Percentiles rank a stretch among this genome's conserved stretches.
Evolutionary conservation across 371 early-diverging fungal genomes (phyloP).

Genomic region (Mycotypha africana): DNA sequence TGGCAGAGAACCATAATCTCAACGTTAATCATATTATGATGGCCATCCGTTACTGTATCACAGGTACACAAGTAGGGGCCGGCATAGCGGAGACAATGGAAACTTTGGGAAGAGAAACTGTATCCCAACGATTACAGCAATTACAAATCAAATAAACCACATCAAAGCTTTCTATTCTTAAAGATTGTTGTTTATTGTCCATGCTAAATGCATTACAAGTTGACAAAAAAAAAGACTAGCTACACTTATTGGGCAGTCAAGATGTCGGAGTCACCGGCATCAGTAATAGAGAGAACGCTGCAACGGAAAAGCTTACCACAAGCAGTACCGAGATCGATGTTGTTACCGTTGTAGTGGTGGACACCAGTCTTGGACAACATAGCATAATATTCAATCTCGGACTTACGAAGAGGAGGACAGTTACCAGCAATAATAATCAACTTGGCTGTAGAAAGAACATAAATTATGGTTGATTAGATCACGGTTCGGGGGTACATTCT

Average conservation of each 20-base stretch:
- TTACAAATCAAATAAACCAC: too few species aligned
- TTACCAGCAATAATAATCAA: slow-evolving; percentile 97
- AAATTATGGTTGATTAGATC: too few species aligned
- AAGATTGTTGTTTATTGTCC: too few species aligned
- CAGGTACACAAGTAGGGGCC: slow-evolving; percentile 62
- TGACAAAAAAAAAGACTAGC: too few species aligned
- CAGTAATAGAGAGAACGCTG: slow-evolving; percentile 90
- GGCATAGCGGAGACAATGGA: slow-evolving; percentile 55
- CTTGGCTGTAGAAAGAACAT: slow-evolving; percentile 69
- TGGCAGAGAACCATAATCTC: slow-evolving; percentile 24
- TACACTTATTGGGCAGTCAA: slow-evolving; percentile 43
- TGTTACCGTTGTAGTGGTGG: slow-evolving; percentile 98
- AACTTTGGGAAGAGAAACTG: slow-evolving; percentile 38
- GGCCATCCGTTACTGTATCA: slow-evolving; percentile 54
- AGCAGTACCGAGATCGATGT: slow-evolving; percentile 98
- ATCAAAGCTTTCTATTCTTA: too few species aligned
- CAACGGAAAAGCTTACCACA: slow-evolving; percentile 99
- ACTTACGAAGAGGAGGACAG: slow-evolving; percentile 98
- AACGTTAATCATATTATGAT: slow-evolving; percentile 58
- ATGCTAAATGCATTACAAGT: too few species aligned
- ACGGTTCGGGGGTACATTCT: slow-evolving; percentile 35
- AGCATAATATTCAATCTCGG: slow-evolving; percentile 99
- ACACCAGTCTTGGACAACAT: slow-evolving; percentile 99
- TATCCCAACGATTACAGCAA: slow-evolving; percentile 10
- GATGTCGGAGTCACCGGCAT: slow-evolving; percentile 92